These are phyloP conservation scores for Clarireedia hainanense DNA, from an alignment of 2,329 filamentous ascomycete species.

Conservation along the genomic window DNA sequence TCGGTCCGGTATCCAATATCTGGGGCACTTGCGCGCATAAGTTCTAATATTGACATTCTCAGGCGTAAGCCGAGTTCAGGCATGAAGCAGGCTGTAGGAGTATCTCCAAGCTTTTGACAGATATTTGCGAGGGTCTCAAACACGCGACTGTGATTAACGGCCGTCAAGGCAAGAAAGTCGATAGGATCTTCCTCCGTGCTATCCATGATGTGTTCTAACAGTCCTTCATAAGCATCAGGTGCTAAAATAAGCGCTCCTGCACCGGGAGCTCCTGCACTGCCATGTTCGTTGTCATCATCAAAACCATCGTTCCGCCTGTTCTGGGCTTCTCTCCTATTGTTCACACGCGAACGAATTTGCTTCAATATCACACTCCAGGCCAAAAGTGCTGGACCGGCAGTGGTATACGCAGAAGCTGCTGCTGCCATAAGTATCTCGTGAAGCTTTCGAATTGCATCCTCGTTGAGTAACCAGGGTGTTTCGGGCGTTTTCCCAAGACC, in stretches of 20 bases:
- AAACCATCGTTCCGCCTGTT: constrained; percentile 2
- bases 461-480: constrained; percentile 59
- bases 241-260: constrained; percentile 37
- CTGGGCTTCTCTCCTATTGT: constrained; percentile 3
- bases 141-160: constrained; percentile 38
- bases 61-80: constrained; percentile 30
- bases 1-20: constrained; percentile 29
- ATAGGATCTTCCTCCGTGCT: constrained; percentile 36
- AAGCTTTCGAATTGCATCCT: constrained; percentile 61
- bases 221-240: constrained; percentile 32
- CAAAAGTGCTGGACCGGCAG: constrained; percentile 67
- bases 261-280: constrained; percentile 40
- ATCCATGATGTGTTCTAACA: constrained; percentile 36
- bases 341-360: constrained; percentile 38
- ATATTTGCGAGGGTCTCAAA: constrained; percentile 40
- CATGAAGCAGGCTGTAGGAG: constrained; percentile 32
- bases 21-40: constrained; percentile 26
- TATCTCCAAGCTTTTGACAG: constrained; percentile 35
- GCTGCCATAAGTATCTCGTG: constrained; percentile 62
- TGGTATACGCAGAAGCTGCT: constrained; percentile 42
- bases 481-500: constrained; percentile 28
- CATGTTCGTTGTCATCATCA: constrained; percentile 25
- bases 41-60: constrained; percentile 29
- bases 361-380: constrained; percentile 75
- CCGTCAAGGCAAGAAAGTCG: constrained; percentile 37